Conservation (phyloP, 257 asterid species). For the Primulina eburnea region DNA sequence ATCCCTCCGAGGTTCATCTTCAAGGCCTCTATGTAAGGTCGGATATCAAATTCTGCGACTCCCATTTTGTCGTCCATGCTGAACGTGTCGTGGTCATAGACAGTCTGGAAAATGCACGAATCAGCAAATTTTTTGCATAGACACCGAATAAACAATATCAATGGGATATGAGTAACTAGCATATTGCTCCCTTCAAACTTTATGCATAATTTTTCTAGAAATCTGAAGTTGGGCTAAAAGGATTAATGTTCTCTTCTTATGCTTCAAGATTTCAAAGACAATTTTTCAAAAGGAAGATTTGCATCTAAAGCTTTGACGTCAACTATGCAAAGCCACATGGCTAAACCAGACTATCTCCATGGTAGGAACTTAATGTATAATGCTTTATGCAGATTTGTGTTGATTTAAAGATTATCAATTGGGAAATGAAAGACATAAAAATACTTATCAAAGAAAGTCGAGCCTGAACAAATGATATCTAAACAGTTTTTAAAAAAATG, state of each 20-base stretch:
- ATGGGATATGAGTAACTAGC: neutral
- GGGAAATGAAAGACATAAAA: neutral
- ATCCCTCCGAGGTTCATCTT: conserved; percentile 25
- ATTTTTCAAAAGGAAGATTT: neutral
- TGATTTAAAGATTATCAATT: neutral
- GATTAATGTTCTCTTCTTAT: neutral
- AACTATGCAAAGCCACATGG: neutral
- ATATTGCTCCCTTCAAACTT: neutral
- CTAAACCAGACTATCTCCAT: neutral
- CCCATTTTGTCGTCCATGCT: conserved; percentile 69
- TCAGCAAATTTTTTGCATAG: neutral
- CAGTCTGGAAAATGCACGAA: conserved; percentile 38
- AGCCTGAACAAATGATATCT: neutral
- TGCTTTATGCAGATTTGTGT: neutral
- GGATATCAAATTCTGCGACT: conserved; percentile 49
- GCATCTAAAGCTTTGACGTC: neutral
- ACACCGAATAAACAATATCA: no score
- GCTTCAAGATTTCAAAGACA: neutral
- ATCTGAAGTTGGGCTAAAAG: neutral
- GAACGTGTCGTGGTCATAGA: conserved; percentile 67
- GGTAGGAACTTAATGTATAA: neutral
- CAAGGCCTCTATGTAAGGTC: conserved; percentile 43
- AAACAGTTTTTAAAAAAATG: neutral
- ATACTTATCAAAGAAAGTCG: no score
- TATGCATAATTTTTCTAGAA: neutral